Base-by-base conservation (phyloP, 129 eudicot genomes). In the Calendula officinalis region DNA sequence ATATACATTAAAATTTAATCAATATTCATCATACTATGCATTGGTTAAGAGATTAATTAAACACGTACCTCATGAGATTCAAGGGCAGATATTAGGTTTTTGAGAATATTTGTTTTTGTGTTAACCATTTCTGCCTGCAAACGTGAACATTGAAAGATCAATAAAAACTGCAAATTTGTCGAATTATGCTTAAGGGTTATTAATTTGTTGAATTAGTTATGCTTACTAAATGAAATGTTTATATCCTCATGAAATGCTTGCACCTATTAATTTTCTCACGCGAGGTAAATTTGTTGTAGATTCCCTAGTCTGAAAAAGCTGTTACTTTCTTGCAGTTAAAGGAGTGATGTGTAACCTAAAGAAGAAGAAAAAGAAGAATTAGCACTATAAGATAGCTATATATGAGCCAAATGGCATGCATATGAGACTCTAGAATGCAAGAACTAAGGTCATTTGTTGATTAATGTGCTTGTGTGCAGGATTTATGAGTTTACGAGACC, bases 241-340 rank as follows among this genome's bases (percentile, higher is more conserved):
- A 41, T 41, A 41, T 41, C 8, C 45, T 41, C 45, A 86, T 83
- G 60, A 82, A 82, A 67, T 86, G 89, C 75, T 86, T 83, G 65
- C 83, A 89, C 57, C 55, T 82, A 64, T 81, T 85, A 56, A 83
- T 69, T 56, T 81, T 86, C 83, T 87, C 88, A 85, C 86, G 75
- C 79, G 81, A 88, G 53, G 84, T 84, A 84, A 79, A 73, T 56
- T 82, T 80, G 60, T 88, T 84, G 88, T 79, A 84, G 78, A 87
- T 74, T 33, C 90, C 91, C 75, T 78, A 67, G 30, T 81, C 87
- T 15, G 84, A 81, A 76, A 84, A 87, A 6, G 88, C 78, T 33
- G 86, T 84, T 40, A 82, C 84, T 75, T 88, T 84, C 81, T 77
- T 84, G 86, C 81, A 84, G 67, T 84, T 81, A 77, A 88, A 88